These are phyloP conservation scores for Darksidea phi DNA, from an alignment of 495 filamentous ascomycete genomes.

Conservation along the genomic window DNA sequence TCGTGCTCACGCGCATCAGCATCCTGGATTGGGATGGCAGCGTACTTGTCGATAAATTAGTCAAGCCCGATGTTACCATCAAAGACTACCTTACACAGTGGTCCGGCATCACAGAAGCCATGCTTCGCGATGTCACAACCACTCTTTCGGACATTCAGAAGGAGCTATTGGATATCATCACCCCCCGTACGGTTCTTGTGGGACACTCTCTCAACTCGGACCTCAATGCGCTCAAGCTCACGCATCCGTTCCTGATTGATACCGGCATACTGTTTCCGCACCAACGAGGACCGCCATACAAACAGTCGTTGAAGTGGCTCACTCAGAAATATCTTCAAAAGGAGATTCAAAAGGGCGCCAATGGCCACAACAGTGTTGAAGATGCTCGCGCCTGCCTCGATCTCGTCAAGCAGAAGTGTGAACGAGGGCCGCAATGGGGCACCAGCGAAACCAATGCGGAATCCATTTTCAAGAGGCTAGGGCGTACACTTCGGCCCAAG, in stretches of 20 bases:
- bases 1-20: constrained; percentile 83
- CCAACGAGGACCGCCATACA: constrained; percentile 68
- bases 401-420: constrained; percentile 90
- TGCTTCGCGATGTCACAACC: constrained; percentile 77
- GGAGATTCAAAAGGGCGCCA: constrained; percentile 76
- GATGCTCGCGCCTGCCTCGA: constrained; percentile 89
- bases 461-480: constrained; percentile 81
- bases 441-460: constrained; percentile 71
- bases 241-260: constrained; percentile 91
- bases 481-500: constrained; percentile 55
- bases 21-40: constrained; percentile 81
- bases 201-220: constrained; percentile 94
- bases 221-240: constrained; percentile 74
- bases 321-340: constrained; percentile 74
- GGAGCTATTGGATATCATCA: constrained; percentile 68
- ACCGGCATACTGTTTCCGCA: constrained; percentile 85
- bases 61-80: constrained; percentile 82
- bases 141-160: constrained; percentile 80
- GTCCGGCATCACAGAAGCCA: constrained; percentile 85
- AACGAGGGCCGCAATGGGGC: constrained; percentile 82
- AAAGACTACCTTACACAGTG: constrained; percentile 84
- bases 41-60: constrained; percentile 80
- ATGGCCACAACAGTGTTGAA: constrained; percentile 87
- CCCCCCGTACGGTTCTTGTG: constrained; percentile 73
- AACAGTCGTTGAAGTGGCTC: constrained; percentile 78